phyloP scores from a whole-genome alignment of 73 alveolate species.

The Paramecium sexaurelia region DNA sequence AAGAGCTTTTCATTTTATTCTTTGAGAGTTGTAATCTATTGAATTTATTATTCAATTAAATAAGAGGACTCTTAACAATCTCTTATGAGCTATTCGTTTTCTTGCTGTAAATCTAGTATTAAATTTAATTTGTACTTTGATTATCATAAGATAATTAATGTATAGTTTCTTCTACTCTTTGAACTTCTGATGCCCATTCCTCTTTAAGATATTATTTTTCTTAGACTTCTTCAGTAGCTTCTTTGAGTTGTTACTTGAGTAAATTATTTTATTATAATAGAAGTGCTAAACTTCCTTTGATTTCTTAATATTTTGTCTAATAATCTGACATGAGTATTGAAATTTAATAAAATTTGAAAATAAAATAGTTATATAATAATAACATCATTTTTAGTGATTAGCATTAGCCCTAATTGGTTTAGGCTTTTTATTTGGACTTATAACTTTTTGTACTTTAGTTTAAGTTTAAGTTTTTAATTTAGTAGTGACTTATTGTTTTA shows the following conservation, averaged over 20 bases:
- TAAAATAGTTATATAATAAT: background rate
- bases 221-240: constrained; percentile 38
- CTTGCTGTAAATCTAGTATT: background rate
- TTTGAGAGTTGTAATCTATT: background rate
- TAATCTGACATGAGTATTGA: constrained; percentile 23
- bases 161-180: constrained; percentile 6
- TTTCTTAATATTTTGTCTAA: constrained; percentile 30
- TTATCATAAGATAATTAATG: background rate
- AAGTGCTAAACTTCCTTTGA: constrained; percentile 1
- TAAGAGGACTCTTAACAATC: background rate
- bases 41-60: background rate
- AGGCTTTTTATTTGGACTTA: background rate
- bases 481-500: background rate
- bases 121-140: background rate
- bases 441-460: background rate
- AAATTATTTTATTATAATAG: constrained; percentile 31
- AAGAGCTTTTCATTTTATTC: background rate
- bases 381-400: background rate
- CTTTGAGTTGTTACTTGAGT: constrained; percentile 37
- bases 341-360: background rate
- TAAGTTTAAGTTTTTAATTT: background rate
- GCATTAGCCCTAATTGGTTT: background rate
- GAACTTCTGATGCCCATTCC: constrained; percentile 14
- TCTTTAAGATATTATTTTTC: background rate
- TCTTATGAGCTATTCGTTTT: background rate